phyloP scores from a whole-genome alignment of 768 basidiomycete genomes.

The Boletus rubescentipes region DNA sequence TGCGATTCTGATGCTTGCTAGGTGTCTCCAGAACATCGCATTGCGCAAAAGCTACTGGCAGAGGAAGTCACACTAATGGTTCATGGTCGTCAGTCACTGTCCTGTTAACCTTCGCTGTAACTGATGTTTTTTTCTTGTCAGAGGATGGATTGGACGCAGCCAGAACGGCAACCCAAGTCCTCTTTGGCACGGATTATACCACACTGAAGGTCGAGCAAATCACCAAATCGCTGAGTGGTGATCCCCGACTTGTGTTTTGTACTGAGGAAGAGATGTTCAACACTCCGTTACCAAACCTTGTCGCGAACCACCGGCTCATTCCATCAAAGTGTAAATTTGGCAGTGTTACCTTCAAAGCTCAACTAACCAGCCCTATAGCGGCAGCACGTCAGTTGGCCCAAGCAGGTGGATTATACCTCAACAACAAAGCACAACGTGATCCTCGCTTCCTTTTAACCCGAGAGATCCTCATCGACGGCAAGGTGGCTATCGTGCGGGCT shows the following conservation, averaged over 20 bases:
- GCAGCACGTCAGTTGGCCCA: conserved; percentile 62
- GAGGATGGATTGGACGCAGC: conserved; percentile 43
- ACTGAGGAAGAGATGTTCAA: conserved; percentile 51
- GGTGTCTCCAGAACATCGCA: conserved; percentile 37
- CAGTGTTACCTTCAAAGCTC: background rate
- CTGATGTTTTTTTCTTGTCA: conserved; percentile 19
- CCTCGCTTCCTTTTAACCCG: conserved; percentile 40
- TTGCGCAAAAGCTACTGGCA: conserved; percentile 53
- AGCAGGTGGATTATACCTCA: conserved; percentile 71
- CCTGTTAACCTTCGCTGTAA: background rate
- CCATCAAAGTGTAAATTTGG: conserved; percentile 59
- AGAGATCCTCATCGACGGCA: conserved; percentile 56
- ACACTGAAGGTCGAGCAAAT: conserved; percentile 56
- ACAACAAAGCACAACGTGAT: conserved; percentile 59
- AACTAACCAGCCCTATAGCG: conserved; percentile 41
- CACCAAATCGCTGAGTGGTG: conserved; percentile 57
- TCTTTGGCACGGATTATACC: conserved; percentile 41
- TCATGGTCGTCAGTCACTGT: conserved; percentile 47
- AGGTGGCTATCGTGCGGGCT: conserved; percentile 63
- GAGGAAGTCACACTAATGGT: conserved; percentile 59
- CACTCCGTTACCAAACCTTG: conserved; percentile 59
- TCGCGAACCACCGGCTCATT: conserved; percentile 54
- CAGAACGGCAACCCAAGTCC: conserved; percentile 42
- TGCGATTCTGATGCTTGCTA: conserved; percentile 8
- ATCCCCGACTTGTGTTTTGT: conserved; percentile 61